Evolutionary conservation across 1,139 yeast genomes (phyloP), one percentile per base, ranked within the genome.

Genomic region (Hemisphaericaspora xylofermentans): DNA sequence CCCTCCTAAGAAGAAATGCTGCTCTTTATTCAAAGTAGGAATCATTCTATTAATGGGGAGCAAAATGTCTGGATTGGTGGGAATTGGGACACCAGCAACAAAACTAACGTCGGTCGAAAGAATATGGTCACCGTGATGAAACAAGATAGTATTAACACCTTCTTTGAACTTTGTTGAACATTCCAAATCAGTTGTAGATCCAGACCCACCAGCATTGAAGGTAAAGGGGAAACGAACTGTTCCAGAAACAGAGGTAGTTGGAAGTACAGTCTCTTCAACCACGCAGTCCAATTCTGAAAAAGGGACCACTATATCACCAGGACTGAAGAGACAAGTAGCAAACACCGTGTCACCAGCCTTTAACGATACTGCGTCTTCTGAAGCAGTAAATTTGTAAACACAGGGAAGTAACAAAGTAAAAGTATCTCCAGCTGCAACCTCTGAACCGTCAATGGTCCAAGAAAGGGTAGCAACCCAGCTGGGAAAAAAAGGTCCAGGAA

Each of bases 341-440:
- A 49, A 61, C 1, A 43, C 35, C 1, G 41, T 43, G 3, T 48
- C 39, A 13, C 54, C 54, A 0, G 50, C 64, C 7, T 36, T 32
- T 35, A 64, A 53, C 24, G 44, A 35, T 4, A 62, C 36, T 4
- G 52, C 26, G 6, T 42, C 6, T 14, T 50, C 28, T 7, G 49
- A 18, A 6, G 61, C 33, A 4, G 66, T 58, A 38, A 64, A 61
- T 41, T 60, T 61, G 45, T 52, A 64, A 3, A 61, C 68, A 50
- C 64, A 54, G 2, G 68, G 67, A 47, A 66, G 44, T 14, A 38
- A 43, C 39, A 65, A 58, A 1, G 59, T 50, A 48, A 65, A 64
- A 6, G 68, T 63, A 43, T 65, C 71, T 12, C 68, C 68, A 1
- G 66, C 41, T 2, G 39, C 19, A 3, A 56, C 53, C 0, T 47